These are phyloP conservation scores for Leccinum truebloodii DNA, from an alignment of 768 basidiomycete species.

Conservation along the genomic window DNA sequence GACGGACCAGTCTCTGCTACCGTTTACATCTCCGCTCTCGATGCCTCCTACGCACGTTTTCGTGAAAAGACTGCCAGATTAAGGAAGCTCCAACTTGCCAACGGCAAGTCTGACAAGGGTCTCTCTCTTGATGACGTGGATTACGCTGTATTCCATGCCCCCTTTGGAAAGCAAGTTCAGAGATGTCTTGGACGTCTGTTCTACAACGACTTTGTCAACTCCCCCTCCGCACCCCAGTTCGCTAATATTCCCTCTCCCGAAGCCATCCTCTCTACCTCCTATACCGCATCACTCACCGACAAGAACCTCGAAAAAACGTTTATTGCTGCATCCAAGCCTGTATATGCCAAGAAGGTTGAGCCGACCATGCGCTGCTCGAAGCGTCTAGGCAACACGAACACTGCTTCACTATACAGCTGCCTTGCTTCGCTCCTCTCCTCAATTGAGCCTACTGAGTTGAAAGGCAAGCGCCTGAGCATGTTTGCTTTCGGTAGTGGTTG, in stretches of 20 bases:
- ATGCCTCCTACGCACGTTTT: conserved; percentile 84
- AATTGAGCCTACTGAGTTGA: conserved; percentile 66
- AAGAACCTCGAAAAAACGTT: conserved; percentile 96
- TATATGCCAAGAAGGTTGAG: conserved; percentile 73
- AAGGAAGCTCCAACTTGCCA: conserved; percentile 47
- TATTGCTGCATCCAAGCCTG: conserved; percentile 71
- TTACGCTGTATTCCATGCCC: conserved; percentile 94
- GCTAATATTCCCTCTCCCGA: conserved; percentile 73
- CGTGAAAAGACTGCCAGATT: conserved; percentile 75
- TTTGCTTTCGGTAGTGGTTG: conserved; percentile 98
- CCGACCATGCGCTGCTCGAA: conserved; percentile 86
- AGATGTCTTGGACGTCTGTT: conserved; percentile 93
- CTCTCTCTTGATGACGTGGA: conserved; percentile 87
- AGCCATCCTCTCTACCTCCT: conserved; percentile 61
- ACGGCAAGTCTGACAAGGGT: conserved; percentile 31
- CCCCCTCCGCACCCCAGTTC: conserved; percentile 69
- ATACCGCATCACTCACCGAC: conserved; percentile 81
- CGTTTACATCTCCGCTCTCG: conserved; percentile 92
- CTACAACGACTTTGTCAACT: conserved; percentile 89
- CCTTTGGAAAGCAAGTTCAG: conserved; percentile 98
- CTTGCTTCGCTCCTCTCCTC: conserved; percentile 83
- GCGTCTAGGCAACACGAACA: conserved; percentile 98
- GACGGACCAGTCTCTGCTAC: conserved; percentile 96
- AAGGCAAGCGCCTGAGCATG: conserved; percentile 85
- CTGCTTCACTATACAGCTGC: conserved; percentile 92